These are phyloP conservation scores for Marchantia polymorpha DNA, from an alignment of 225 moss, liverwort and hornwort species.

Conservation along the genomic window DNA sequence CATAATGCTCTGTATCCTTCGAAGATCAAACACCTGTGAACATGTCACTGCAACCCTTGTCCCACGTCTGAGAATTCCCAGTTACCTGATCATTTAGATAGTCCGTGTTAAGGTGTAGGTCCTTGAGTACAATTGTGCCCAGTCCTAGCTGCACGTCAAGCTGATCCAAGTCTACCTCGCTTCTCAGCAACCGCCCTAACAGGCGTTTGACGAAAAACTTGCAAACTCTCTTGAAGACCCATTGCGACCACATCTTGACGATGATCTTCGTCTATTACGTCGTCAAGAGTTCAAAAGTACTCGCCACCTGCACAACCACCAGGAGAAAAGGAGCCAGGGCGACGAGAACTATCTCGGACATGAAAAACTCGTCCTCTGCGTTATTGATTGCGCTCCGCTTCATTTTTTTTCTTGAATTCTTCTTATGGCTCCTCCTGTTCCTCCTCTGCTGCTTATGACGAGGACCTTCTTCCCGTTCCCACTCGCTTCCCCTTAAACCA, in stretches of 20 bases:
- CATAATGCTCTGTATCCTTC: background rate
- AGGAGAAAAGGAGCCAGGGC: background rate
- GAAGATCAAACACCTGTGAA: background rate
- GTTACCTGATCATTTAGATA: slow-evolving; percentile 92
- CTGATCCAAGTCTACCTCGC: slow-evolving; percentile 92
- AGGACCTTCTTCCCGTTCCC: too few relatives aligned
- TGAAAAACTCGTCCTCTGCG: too few relatives aligned
- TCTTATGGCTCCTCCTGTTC: too few relatives aligned
- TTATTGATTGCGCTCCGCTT: too few relatives aligned
- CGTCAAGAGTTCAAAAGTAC: too few relatives aligned
- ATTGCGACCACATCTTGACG: slow-evolving; percentile 88
- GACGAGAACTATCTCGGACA: too few relatives aligned
- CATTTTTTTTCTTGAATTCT: too few relatives aligned
- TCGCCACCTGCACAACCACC: background rate
- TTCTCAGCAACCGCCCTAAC: slow-evolving; percentile 75
- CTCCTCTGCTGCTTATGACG: too few relatives aligned
- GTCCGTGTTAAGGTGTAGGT: slow-evolving; percentile 70
- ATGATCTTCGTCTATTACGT: background rate
- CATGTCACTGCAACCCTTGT: background rate
- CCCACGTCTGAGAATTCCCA: background rate
- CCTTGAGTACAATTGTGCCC: slow-evolving; percentile 78
- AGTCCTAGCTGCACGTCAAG: slow-evolving; percentile 98
- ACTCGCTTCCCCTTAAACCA: too few relatives aligned
- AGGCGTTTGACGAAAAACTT: slow-evolving; percentile 97
- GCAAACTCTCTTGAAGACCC: slow-evolving; percentile 89